These are phyloP conservation scores for Euphrasia arctica DNA, from an alignment of 305 asterid species.

Conservation along the genomic window DNA sequence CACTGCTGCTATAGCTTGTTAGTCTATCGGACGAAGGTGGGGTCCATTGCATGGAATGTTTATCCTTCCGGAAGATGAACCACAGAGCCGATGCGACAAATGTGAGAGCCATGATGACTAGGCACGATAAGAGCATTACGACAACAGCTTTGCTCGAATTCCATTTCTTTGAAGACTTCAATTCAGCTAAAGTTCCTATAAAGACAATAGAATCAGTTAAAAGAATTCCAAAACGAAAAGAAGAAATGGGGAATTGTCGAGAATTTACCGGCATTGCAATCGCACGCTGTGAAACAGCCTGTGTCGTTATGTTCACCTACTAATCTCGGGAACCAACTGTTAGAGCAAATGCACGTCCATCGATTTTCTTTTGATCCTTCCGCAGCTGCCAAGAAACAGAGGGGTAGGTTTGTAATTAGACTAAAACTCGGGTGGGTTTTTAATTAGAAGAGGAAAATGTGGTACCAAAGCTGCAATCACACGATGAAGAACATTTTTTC, in stretches of 20 bases:
- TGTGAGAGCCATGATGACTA: conserved; percentile 47
- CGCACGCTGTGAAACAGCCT: conserved; percentile 74
- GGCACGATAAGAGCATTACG: conserved; percentile 53
- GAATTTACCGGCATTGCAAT: conserved; percentile 74
- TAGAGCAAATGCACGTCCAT: conserved; percentile 69
- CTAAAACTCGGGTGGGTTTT: neutral
- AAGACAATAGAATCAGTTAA: neutral
- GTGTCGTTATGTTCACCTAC: conserved; percentile 40
- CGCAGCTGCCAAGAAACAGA: conserved; percentile 29
- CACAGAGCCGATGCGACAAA: conserved; percentile 48
- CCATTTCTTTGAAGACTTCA: conserved; percentile 44
- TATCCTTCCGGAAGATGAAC: conserved; percentile 45
- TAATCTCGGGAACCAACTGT: conserved; percentile 65
- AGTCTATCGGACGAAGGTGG: conserved; percentile 58
- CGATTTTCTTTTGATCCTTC: conserved; percentile 48
- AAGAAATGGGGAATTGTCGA: neutral
- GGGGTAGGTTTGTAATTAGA: neutral
- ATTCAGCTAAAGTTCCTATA: conserved; percentile 49
- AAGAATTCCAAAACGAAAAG: no score
- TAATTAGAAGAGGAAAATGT: conserved; percentile 16
- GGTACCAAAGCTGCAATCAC: conserved; percentile 79
- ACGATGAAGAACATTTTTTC: conserved; percentile 75
- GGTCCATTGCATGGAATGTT: conserved; percentile 39
- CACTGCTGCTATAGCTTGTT: conserved; percentile 57
- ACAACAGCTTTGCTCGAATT: conserved; percentile 41